A percentile compares a stretch with the other conserved stretches of the same genome.
Conservation (phyloP, 2,329 filamentous ascomycete species). For the Malbranchea zuffiana region DNA sequence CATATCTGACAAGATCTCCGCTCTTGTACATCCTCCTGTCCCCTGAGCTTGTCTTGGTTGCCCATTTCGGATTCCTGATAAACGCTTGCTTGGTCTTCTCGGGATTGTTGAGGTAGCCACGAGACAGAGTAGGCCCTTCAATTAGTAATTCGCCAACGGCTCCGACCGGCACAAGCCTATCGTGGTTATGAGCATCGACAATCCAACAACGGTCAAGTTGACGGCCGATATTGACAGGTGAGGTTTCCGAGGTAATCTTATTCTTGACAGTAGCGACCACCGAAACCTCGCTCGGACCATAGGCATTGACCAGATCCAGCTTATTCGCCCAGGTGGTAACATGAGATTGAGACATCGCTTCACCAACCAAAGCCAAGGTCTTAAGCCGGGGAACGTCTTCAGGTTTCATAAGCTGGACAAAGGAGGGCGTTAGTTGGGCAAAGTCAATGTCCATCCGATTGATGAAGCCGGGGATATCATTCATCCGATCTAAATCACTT, state of each 20-base stretch:
- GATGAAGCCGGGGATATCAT: slow-evolving; percentile 38
- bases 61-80: slow-evolving; percentile 19
- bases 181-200: slow-evolving; percentile 26
- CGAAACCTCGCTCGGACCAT: slow-evolving; percentile 32
- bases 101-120: slow-evolving; percentile 21
- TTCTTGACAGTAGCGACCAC: slow-evolving; percentile 22
- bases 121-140: slow-evolving; percentile 26
- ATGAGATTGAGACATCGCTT: slow-evolving; percentile 17
- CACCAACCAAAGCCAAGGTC: slow-evolving; percentile 21
- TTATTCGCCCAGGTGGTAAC: slow-evolving; percentile 27
- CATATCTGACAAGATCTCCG: slow-evolving; percentile 21
- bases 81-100: slow-evolving; percentile 20
- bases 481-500: slow-evolving; percentile 40
- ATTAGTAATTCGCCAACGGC: slow-evolving; percentile 34
- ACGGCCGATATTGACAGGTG: slow-evolving; percentile 25
- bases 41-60: not conserved
- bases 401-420: slow-evolving; percentile 35
- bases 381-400: slow-evolving; percentile 30
- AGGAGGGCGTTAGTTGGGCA: slow-evolving; percentile 46
- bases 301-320: slow-evolving; percentile 29
- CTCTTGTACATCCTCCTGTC: slow-evolving; percentile 19
- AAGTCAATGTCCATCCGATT: slow-evolving; percentile 38
- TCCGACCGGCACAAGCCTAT: slow-evolving; percentile 28
- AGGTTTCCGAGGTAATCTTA: slow-evolving; percentile 22
- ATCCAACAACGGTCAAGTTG: slow-evolving; percentile 30